A percentile compares a stretch with the other conserved stretches of the same genome.
phyloP scores from a whole-genome alignment of 768 basidiomycete species.

The Phanerochaete carnosa region DNA sequence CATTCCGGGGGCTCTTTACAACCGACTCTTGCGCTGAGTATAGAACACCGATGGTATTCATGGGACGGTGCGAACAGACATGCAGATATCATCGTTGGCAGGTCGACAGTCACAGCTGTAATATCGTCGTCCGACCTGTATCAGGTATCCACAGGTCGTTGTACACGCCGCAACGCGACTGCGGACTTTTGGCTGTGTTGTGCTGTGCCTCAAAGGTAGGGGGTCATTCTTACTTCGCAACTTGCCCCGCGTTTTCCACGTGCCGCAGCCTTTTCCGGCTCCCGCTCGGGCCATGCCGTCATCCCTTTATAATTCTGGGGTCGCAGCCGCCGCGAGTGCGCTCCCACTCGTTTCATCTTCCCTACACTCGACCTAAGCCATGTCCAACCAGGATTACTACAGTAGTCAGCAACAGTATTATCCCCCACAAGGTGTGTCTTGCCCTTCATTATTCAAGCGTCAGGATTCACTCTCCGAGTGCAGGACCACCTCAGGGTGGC shows the following conservation, averaged over 20 bases:
- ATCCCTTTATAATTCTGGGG: constrained; percentile 6
- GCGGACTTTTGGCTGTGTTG: constrained; percentile 1
- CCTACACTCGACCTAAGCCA: constrained; percentile 14
- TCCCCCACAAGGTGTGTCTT: constrained; percentile 45
- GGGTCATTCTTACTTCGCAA: not conserved
- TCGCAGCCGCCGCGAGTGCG: not conserved
- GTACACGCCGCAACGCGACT: not conserved
- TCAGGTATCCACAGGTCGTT: not conserved
- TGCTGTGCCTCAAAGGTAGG: not conserved
- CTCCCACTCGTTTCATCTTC: constrained; percentile 10
- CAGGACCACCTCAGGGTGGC: constrained; percentile 60
- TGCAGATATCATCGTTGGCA: not conserved
- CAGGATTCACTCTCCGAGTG: not conserved
- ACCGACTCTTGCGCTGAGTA: not conserved
- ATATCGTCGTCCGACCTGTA: not conserved
- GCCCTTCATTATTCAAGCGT: not conserved
- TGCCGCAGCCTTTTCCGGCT: constrained; percentile 5
- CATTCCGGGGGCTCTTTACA: not conserved
- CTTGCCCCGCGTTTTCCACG: constrained; percentile 5
- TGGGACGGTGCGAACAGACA: not conserved
- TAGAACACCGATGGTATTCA: too few species aligned
- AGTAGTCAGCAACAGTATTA: constrained; percentile 52
- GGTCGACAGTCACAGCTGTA: not conserved
- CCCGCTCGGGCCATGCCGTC: constrained; percentile 4
- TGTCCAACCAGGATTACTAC: constrained; percentile 78